Percentiles rank a stretch among this genome's conserved stretches.
phyloP scores from a whole-genome alignment of 1,284 basidiomycete species.

The Trametes hirsuta region DNA sequence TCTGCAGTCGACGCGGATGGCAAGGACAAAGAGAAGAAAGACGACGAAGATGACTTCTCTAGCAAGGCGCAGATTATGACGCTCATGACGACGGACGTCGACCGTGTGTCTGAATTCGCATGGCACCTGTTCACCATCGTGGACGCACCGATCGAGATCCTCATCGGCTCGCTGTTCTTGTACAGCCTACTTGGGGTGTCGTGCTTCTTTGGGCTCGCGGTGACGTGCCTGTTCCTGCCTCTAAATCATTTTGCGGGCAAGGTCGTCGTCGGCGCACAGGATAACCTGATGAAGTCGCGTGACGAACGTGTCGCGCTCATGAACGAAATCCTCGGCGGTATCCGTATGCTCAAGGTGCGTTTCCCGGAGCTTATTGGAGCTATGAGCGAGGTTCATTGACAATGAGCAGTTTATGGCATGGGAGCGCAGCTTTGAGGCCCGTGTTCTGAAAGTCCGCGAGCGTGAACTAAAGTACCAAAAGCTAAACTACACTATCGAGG shows the following conservation, averaged over 20 bases:
- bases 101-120: constrained; percentile 84
- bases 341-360: constrained; percentile 88
- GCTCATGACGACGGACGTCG: constrained; percentile 88
- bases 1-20: constrained; percentile 6
- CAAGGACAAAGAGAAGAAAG: constrained; percentile 40
- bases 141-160: constrained; percentile 87
- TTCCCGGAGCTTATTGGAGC: not conserved
- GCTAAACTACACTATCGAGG: constrained; percentile 85
- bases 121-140: constrained; percentile 78
- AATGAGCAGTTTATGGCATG: constrained; percentile 85
- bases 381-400: not conserved
- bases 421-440: constrained; percentile 88
- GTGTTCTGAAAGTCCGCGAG: constrained; percentile 73
- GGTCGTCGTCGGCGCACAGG: constrained; percentile 82
- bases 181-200: constrained; percentile 83
- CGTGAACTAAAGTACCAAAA: constrained; percentile 85
- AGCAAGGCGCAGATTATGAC: constrained; percentile 92
- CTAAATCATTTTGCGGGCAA: constrained; percentile 88
- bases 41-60: constrained; percentile 79
- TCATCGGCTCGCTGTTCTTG: constrained; percentile 80
- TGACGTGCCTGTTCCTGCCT: constrained; percentile 84
- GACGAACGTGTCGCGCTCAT: constrained; percentile 90
- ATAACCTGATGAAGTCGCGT: constrained; percentile 89
- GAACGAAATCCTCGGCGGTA: constrained; percentile 91
- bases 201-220: constrained; percentile 80